Conservation (phyloP, 176 grass and related monocot genomes). For the Triticum monococcum region DNA sequence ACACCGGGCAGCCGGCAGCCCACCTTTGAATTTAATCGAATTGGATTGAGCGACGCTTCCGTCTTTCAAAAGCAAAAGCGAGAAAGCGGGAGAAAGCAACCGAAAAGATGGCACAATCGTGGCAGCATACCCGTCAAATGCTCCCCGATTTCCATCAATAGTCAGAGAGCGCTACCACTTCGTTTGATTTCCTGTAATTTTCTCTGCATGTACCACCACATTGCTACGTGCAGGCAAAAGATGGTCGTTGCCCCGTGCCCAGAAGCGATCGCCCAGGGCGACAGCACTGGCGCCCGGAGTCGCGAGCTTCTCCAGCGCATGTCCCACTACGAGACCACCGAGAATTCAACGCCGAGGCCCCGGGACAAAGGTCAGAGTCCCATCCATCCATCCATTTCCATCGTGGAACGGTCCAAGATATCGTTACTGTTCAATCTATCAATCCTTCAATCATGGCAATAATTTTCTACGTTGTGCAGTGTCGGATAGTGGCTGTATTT, state of each 20-base stretch:
- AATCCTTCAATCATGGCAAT: not conserved
- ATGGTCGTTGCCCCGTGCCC: not conserved
- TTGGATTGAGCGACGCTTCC: conserved; percentile 15
- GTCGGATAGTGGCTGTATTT: not conserved
- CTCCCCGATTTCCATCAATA: not conserved
- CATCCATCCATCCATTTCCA: not conserved
- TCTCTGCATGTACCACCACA: not conserved
- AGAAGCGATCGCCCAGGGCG: not conserved
- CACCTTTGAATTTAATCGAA: conserved; percentile 21
- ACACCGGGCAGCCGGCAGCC: not conserved
- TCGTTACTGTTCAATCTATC: not conserved
- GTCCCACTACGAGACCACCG: not conserved
- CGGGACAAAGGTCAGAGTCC: conserved; percentile 19
- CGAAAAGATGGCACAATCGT: not conserved
- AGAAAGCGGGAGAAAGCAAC: not conserved
- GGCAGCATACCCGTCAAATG: not conserved
- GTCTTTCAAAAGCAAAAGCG: not conserved
- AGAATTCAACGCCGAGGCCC: not conserved
- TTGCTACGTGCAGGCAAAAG: not conserved
- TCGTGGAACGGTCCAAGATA: not conserved
- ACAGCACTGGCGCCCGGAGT: not conserved
- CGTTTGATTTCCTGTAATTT: not conserved
- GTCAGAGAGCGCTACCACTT: conserved; percentile 8
- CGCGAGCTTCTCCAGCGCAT: not conserved
- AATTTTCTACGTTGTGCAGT: not conserved